A percentile compares a stretch with the other conserved stretches of the same genome.
Evolutionary conservation across 768 basidiomycete species (phyloP).

Genomic region (Cystobasidium tubakii): DNA sequence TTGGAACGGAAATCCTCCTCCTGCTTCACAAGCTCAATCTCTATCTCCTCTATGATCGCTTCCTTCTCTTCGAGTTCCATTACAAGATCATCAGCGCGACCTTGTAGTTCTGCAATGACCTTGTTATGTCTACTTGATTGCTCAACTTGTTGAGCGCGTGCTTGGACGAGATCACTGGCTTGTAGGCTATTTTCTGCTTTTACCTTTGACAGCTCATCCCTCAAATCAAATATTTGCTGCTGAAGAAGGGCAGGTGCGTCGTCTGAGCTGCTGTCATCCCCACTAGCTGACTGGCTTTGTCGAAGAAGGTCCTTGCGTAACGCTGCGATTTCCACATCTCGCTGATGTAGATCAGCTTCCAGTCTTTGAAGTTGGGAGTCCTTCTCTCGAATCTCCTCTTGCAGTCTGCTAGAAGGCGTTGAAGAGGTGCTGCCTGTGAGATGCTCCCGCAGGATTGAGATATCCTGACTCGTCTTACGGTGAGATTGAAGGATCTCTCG

Average conservation of each 20-base stretch:
- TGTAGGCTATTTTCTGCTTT: background rate
- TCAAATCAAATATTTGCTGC: slow-evolving; percentile 42
- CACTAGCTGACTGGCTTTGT: background rate
- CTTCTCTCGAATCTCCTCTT: slow-evolving; percentile 22
- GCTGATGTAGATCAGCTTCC: background rate
- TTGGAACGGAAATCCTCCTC: slow-evolving; percentile 43
- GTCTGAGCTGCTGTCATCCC: background rate
- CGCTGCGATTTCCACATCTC: slow-evolving; percentile 36
- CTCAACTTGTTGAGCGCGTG: slow-evolving; percentile 21
- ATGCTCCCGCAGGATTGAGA: slow-evolving; percentile 4
- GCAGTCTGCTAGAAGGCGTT: background rate
- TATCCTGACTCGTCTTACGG: slow-evolving; percentile 23
- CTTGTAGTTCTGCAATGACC: slow-evolving; percentile 15
- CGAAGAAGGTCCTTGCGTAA: slow-evolving; percentile 39
- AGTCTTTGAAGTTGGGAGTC: background rate
- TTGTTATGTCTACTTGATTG: background rate
- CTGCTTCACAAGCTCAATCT: slow-evolving; percentile 37
- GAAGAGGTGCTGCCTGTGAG: background rate
- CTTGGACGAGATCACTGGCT: slow-evolving; percentile 26
- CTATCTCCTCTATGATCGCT: slow-evolving; percentile 36
- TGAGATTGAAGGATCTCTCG: slow-evolving; percentile 18
- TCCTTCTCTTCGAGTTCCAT: slow-evolving; percentile 42
- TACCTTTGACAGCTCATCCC: slow-evolving; percentile 38
- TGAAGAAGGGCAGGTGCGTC: slow-evolving; percentile 35
- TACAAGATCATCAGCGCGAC: slow-evolving; percentile 35